Evolutionary conservation across 768 basidiomycete genomes (phyloP), one percentile per base, ranked within the genome.

Genomic region (Russula compacta): DNA sequence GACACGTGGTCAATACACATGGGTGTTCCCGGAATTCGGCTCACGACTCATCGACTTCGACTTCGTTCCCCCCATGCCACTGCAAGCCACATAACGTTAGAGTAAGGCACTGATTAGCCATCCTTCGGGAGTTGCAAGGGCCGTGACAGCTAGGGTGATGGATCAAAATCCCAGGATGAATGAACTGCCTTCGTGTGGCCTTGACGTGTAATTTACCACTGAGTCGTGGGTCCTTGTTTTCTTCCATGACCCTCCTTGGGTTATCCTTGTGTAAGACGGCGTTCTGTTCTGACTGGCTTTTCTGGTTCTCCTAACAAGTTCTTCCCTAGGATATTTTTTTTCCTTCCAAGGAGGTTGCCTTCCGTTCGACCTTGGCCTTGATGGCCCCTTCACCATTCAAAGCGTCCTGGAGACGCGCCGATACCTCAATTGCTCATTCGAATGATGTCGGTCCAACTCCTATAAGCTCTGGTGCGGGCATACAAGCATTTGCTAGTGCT

Each of bases 361-460:
- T 29, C 24, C 24, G 24, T 29, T 29, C 24, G 24, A 2, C 24
- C 2, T 29, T 29, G 17, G 56, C 60, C 60, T 58, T 29, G 60
- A 61, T 61, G 60, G 60, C 60, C 24, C 50, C 50, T 47, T 47
- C 15, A 19, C 36, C 7, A 5, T 15, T 19, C 38, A 53, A 36
- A n/a, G 56, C 56, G 44, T 35, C 56, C 61, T 38, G 56, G 56
- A 57, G 56, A 39, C 61, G 61, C 51, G 44, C 21, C 15, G 39
- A 58, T 8, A 24, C 29, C 24, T 5, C 15, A 19, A 6, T 4
- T n/a, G 19, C 17, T 53, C 54, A 4, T 40, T 61, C 50, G 17
- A 15, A 35, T 35, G 38, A 44, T 40, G n/a, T n/a, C 17, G 50
- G 49, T 6, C 43, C 21, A 48, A 29, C 52, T 35, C 44, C 19